Evolutionary conservation across 106 monocot genomes (phyloP), one percentile per base, ranked within the genome.

Genomic region (Platanthera zijinensis): DNA sequence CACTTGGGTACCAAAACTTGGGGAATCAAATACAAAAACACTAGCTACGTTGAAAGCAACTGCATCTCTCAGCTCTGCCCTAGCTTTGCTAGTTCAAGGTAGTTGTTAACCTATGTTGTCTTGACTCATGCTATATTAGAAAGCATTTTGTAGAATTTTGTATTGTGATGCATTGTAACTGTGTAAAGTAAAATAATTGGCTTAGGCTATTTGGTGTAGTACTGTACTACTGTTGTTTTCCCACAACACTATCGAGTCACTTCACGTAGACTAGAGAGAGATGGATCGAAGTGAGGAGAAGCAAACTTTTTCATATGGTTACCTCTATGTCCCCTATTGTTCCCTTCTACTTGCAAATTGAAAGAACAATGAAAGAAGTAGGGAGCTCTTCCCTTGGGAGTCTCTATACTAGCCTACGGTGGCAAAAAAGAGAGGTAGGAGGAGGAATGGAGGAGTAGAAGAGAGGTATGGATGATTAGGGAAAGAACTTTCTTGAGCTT

Each of bases 1-100:
- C 22, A 94, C 89, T 10, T 99, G 94, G 94, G 84, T 99, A 19
- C 97, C 97, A 22, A 89, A 72, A 82, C 88, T 99, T 81, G 97
- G 91, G 50, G 97, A 94, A 80, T 75, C 86, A 75, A 89, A 87
- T 82, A 81, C 85, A 19, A 80, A 86, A 25, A 84, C 89, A 63
- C 75, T 99, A 30, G 94, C 91, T 51, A 90, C 88, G 89, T 63
- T 94, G 82, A 86, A 82, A 76, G 86, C 87, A 50, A 88, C 78
- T 85, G 87, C 94, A n/a, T 84, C 97, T 17, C 92, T 99, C 61
- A 86, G 87, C 28, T 70, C 83, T 69, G 94, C 94, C 59, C 78
- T 97, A 56, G 75, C 84, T 79, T 80, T 97, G 78, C 76, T 97
- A 74, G 89, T 97, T 83, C 86, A 97, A 93, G 97, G 93, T 93